phyloP scores from a whole-genome alignment of 495 filamentous ascomycete genomes.

The Aspergillus sclerotioniger region DNA sequence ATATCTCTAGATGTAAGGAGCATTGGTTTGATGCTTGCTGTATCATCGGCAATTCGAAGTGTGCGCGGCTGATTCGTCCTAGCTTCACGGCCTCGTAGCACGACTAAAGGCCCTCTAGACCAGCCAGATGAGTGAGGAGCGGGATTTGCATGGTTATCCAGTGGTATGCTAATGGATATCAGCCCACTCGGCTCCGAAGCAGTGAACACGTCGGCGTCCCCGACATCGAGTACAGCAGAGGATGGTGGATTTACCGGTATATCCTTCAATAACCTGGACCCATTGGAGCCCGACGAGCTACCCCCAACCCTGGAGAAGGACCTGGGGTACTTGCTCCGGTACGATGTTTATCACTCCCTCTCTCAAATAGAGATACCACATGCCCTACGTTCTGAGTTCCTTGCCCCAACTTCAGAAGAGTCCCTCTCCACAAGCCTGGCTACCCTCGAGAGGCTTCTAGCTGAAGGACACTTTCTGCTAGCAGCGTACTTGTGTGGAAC shows the following conservation, averaged over 20 bases:
- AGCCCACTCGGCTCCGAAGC: slow-evolving; percentile 25
- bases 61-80: slow-evolving; percentile 10
- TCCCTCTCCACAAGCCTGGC: slow-evolving; percentile 34
- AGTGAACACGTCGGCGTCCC: slow-evolving; percentile 16
- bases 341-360: slow-evolving; percentile 78
- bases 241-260: slow-evolving; percentile 21
- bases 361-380: slow-evolving; percentile 62
- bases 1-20: slow-evolving; percentile 41
- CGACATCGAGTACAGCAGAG: slow-evolving; percentile 13
- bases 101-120: slow-evolving; percentile 53
- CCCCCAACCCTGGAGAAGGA: slow-evolving; percentile 56
- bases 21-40: background rate
- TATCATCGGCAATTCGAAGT: background rate
- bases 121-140: slow-evolving; percentile 45
- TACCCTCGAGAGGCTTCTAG: slow-evolving; percentile 66
- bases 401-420: slow-evolving; percentile 38
- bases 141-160: background rate
- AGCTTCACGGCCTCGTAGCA: slow-evolving; percentile 51
- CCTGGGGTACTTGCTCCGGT: slow-evolving; percentile 74
- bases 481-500: slow-evolving; percentile 45
- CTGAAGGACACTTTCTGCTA: slow-evolving; percentile 66
- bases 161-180: slow-evolving; percentile 19
- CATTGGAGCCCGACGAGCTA: slow-evolving; percentile 34
- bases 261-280: slow-evolving; percentile 35
- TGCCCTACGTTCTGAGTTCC: slow-evolving; percentile 54